Evolutionary conservation across 306 rosid genomes (phyloP).

Genomic region (Acacia crassicarpa): DNA sequence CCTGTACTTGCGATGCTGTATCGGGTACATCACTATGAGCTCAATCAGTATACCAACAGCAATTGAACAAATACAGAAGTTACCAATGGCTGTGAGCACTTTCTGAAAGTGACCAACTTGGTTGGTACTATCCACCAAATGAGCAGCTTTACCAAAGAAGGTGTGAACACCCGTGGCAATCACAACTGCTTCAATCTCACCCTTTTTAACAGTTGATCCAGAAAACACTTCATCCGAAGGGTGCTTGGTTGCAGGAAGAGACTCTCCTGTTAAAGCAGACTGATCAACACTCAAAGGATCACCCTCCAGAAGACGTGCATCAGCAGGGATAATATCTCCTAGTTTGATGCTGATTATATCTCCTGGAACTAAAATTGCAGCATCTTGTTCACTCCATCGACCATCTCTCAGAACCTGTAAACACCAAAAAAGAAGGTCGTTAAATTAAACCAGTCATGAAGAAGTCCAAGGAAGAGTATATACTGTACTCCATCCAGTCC

Average conservation of each 20-base stretch:
- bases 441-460: background rate
- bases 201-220: slow-evolving; percentile 94
- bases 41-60: slow-evolving; percentile 73
- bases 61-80: slow-evolving; percentile 91
- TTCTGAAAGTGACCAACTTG: slow-evolving; percentile 98
- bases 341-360: slow-evolving; percentile 87
- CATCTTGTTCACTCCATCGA: slow-evolving; percentile 90
- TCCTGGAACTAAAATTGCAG: slow-evolving; percentile 89
- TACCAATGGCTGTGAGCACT: slow-evolving; percentile 94
- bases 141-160: slow-evolving; percentile 96
- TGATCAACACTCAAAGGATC: slow-evolving; percentile 93
- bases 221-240: slow-evolving; percentile 89
- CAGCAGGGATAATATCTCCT: slow-evolving; percentile 94
- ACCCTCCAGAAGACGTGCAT: slow-evolving; percentile 97
- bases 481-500: too few species aligned
- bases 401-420: slow-evolving; percentile 79
- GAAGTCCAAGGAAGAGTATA: background rate
- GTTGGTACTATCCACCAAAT: slow-evolving; percentile 91
- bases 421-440: background rate
- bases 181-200: slow-evolving; percentile 93
- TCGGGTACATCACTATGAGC: slow-evolving; percentile 88
- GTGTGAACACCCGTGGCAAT: slow-evolving; percentile 98
- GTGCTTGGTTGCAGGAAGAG: slow-evolving; percentile 85
- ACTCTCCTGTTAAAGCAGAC: slow-evolving; percentile 94
- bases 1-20: slow-evolving; percentile 78